phyloP scores from a whole-genome alignment of 352 stramenopile species.

The Phytophthora pluvialis region DNA sequence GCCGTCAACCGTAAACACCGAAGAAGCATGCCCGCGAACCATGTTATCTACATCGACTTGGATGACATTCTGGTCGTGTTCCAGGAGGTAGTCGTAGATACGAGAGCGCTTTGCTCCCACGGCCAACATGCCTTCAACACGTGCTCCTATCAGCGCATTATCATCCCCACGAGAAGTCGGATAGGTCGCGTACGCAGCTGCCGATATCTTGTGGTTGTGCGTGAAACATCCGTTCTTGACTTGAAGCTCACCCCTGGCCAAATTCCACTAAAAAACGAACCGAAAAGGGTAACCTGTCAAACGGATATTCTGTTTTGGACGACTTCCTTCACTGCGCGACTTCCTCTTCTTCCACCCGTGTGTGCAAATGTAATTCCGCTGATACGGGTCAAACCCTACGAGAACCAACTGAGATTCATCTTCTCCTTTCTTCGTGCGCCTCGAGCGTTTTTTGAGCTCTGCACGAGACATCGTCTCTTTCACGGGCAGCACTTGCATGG shows the following conservation, averaged over 20 bases:
- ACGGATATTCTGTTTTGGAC: constrained; percentile 9
- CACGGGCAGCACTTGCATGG: constrained; percentile 10
- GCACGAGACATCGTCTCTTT: constrained; percentile 18
- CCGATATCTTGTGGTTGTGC: constrained; percentile 9
- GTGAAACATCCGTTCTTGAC: constrained; percentile 20
- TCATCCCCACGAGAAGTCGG: neutral
- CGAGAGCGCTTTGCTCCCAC: constrained; percentile 2
- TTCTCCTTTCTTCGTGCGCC: constrained; percentile 4
- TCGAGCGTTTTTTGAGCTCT: constrained; percentile 1
- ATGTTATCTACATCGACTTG: constrained; percentile 26
- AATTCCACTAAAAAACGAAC: constrained; percentile 10
- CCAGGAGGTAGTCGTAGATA: constrained; percentile 24
- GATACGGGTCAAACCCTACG: constrained; percentile 9
- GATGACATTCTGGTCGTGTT: constrained; percentile 32
- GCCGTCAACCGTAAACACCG: neutral
- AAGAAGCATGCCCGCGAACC: constrained; percentile 8
- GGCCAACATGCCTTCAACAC: constrained; percentile 21
- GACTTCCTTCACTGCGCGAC: neutral
- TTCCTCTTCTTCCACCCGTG: constrained; percentile 15
- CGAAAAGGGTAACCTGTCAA: constrained; percentile 13
- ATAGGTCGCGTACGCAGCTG: constrained; percentile 3
- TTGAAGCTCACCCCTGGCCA: neutral
- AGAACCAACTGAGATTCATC: constrained; percentile 9
- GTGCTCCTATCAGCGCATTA: neutral
- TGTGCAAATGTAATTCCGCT: constrained; percentile 20